Evolutionary conservation across 257 asterid species (phyloP).

Genomic region (Nicotiana tabacum): DNA sequence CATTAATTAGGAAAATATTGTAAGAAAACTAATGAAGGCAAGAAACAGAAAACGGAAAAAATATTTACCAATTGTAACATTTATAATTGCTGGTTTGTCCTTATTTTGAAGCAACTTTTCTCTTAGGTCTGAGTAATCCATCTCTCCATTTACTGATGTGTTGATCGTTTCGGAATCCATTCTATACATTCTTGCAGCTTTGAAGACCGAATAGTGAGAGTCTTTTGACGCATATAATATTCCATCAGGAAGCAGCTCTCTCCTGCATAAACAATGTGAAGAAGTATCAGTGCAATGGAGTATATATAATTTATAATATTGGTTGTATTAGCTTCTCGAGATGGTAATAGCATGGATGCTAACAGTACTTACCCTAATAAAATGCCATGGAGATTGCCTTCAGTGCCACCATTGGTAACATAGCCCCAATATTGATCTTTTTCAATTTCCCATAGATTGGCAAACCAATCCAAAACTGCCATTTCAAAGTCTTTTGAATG

Average conservation of each 20-base stretch:
- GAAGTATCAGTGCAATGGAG: neutral
- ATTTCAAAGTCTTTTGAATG: constrained; percentile 20
- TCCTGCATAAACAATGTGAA: neutral
- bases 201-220: constrained; percentile 11
- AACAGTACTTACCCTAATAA: constrained; percentile 16
- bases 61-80: constrained; percentile 11
- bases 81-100: constrained; percentile 14
- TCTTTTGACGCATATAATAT: constrained; percentile 16
- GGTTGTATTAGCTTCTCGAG: too few species aligned
- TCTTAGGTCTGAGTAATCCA: constrained; percentile 12
- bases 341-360: too few species aligned
- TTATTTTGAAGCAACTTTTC: constrained; percentile 12
- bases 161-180: constrained; percentile 13
- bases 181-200: constrained; percentile 19
- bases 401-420: constrained; percentile 25
- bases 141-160: constrained; percentile 10
- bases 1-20: neutral
- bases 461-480: constrained; percentile 19
- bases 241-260: constrained; percentile 16
- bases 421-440: constrained; percentile 18
- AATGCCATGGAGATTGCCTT: constrained; percentile 26
- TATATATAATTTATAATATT: neutral
- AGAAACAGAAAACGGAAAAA: neutral
- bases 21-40: neutral
- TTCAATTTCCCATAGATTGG: constrained; percentile 12